Base-by-base conservation (phyloP, 2,329 filamentous ascomycete genomes). In the Chaetomium sp. region DNA sequence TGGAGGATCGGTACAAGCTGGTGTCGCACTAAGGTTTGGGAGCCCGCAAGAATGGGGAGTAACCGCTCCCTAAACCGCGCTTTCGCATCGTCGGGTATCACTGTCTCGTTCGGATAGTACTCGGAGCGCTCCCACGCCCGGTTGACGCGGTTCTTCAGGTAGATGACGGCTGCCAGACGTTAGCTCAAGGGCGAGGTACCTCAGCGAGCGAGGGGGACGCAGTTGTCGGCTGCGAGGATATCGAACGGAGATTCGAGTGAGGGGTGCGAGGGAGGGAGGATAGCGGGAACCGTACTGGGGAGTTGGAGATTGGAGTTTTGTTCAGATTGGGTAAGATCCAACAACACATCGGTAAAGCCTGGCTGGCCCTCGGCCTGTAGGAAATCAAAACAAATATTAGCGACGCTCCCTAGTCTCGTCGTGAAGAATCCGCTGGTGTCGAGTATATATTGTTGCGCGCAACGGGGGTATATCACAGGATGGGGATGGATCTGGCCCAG, bases 101-200 rank as follows among this genome's bases (percentile, higher is more conserved):
- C 77, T 65, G 83, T 84, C 65, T 87, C 85, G 67, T 82, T 80
- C 60, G 85, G 81, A 68, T 81, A 85, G 62, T 92, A 87, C 62
- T 95, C 89, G 67, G 80, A 79, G 60, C 82, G 84, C 54, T 86
- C 81, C 94, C 94, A 99, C 66, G 89, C 91, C 69, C 91, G 88
- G 71, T 88, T 92, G 71, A 97, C 88, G 70, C 91, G 88, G 76
- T 99, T 97, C 78, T 99, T 99, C 71, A 97, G 84, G 75, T 97
- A 99, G 66, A 99, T 89, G 69, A 92, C 91, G 68, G 91, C 92
- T 96, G 72, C 27, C 36, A 48, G 55, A 48, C 52, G 19, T 27
- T 27, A 27, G 19, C 19, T 27, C 19, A 27, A 27, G 19, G 19
- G 19, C 19, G 19, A 27, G 19, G 19, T 27, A 27, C 19, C 19